Evolutionary conservation across 495 filamentous ascomycete species (phyloP), one percentile per base, ranked within the genome.

Genomic region (Xylaria telfairii): DNA sequence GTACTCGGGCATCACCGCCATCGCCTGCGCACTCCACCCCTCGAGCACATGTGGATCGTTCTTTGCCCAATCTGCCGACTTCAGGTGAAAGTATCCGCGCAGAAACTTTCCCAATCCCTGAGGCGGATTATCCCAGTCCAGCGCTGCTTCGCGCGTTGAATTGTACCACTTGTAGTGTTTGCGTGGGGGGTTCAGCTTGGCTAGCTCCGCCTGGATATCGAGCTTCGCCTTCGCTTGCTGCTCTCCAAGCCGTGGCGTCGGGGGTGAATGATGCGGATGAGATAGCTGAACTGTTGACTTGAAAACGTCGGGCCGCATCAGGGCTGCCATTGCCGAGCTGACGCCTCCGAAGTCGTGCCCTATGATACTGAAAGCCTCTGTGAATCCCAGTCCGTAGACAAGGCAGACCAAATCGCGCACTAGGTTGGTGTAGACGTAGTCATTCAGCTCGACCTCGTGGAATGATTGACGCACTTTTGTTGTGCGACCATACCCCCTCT

Each of bases 151-250:
- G 0, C 82, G 65, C 21, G 86, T 89, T 0, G 88, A 90, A 74
- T 92, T 91, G 77, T 92, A 91, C 86, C 85, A 89, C 75, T 89
- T 90, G 80, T 92, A 92, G 71, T 92, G 89, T 71, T 92, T 92
- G 46, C 88, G 76, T 4, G 87, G 86, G 39, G 81, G 78, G 3
- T 82, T 75, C 9, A 88, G 80, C 32, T 78, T 72, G 10, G 85
- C 86, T 10, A 93, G 81, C 24, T 86, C 85, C 46, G 81, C 81
- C 60, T 89, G 86, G 15, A 92, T 84, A 68, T 89, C 86, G 15
- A 73, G 32, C 54, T 75, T 74, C 13, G 69, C 49, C 61, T 59
- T 61, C 8, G 42, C 47, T 1, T n/a, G 39, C 39, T 44, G 17
- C 42, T 57, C 30, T 68, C 65, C 60, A 71, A 74, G n/a, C 63